phyloP scores from a whole-genome alignment of 2,329 filamentous ascomycete genomes.

The Paracoccidioides lutzii region DNA sequence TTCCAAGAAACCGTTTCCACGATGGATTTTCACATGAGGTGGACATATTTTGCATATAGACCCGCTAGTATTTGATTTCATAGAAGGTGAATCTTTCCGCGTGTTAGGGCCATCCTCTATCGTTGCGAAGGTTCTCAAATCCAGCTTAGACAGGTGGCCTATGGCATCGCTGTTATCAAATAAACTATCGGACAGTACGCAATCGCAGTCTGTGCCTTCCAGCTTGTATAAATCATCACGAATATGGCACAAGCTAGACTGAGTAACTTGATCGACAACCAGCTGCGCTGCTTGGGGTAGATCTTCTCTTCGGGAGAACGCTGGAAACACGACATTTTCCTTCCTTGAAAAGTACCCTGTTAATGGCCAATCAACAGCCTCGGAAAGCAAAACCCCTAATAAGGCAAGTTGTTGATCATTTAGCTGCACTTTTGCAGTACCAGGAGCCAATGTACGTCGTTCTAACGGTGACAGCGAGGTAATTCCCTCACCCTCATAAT shows the following conservation, averaged over 20 bases:
- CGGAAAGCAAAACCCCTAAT: constrained; percentile 27
- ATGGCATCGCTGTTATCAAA: constrained; percentile 20
- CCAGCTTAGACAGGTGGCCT: constrained; percentile 21
- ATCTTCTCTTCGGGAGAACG: constrained; percentile 23
- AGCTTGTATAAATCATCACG: constrained; percentile 13
- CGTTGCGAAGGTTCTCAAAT: constrained; percentile 25
- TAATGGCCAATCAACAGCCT: constrained; percentile 28
- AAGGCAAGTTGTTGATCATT: constrained; percentile 24
- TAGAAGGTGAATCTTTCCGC: constrained; percentile 14
- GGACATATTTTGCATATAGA: constrained; percentile 34
- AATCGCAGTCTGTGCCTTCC: background rate
- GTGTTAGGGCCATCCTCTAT: constrained; percentile 14
- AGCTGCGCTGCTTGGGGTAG: constrained; percentile 29
- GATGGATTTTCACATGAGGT: constrained; percentile 42
- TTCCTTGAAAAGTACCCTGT: constrained; percentile 27
- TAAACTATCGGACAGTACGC: constrained; percentile 12
- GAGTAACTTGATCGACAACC: constrained; percentile 31
- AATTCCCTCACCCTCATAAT: constrained; percentile 20
- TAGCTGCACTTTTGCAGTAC: constrained; percentile 10
- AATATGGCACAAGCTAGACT: constrained; percentile 30
- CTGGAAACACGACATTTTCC: constrained; percentile 20
- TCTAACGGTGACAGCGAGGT: constrained; percentile 20
- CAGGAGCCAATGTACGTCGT: constrained; percentile 13
- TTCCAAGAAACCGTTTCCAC: constrained; percentile 41
- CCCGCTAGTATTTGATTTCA: constrained; percentile 8